A percentile compares a stretch with the other conserved stretches of the same genome.
These are phyloP conservation scores for Castanea sativa DNA, from an alignment of 306 rosid species.

Conservation along the genomic window DNA sequence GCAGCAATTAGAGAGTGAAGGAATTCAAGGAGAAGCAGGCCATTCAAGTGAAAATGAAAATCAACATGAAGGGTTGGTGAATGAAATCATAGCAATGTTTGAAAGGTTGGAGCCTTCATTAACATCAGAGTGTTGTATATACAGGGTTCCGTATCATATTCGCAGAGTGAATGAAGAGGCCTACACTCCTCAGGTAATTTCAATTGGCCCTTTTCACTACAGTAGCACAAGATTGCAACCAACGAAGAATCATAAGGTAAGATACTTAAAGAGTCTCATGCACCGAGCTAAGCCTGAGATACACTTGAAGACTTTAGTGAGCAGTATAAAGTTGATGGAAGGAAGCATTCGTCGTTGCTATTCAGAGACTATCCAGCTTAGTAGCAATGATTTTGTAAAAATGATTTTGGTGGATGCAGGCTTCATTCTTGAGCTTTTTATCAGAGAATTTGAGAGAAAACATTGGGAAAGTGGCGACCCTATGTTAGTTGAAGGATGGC, in stretches of 20 bases:
- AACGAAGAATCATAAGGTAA: conserved; percentile 23
- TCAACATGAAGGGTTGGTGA: background rate
- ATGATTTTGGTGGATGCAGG: conserved; percentile 23
- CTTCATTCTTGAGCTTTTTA: conserved; percentile 29
- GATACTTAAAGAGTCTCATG: conserved; percentile 11
- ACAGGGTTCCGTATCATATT: conserved; percentile 23
- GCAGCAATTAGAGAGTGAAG: too few species aligned
- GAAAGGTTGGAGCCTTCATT: background rate
- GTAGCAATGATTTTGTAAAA: conserved; percentile 11
- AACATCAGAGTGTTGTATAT: conserved; percentile 17
- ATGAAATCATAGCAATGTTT: background rate
- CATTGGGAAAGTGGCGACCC: background rate
- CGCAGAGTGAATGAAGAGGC: conserved; percentile 28
- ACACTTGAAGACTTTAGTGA: background rate
- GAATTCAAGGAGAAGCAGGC: too few species aligned
- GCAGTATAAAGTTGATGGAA: background rate
- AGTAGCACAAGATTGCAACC: background rate
- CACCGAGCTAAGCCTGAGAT: background rate
- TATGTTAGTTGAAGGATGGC: background rate
- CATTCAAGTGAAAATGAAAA: too few species aligned
- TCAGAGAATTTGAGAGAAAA: background rate
- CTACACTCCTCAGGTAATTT: conserved; percentile 32
- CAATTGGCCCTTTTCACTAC: background rate
- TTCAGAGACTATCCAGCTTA: background rate
- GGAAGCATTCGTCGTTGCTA: conserved; percentile 14